Percentiles rank a stretch among this genome's conserved stretches.
These are phyloP conservation scores for Puccinia polysora DNA, from an alignment of 1,284 basidiomycete genomes.

Conservation along the genomic window DNA sequence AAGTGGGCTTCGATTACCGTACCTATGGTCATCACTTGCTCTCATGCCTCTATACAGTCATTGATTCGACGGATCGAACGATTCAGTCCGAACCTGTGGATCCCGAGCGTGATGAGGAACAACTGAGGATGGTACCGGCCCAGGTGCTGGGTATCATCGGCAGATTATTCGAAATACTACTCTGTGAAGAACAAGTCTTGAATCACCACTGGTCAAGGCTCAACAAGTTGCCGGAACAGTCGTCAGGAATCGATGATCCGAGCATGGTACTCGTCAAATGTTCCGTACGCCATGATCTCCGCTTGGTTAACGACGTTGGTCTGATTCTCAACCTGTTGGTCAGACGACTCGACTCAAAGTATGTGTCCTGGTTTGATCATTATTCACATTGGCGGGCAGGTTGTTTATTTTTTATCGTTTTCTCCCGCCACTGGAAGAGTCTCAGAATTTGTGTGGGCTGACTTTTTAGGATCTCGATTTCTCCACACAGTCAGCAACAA, in stretches of 20 bases:
- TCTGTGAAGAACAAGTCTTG: neutral
- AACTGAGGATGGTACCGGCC: neutral
- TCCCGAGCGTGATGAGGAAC: neutral
- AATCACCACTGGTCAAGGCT: neutral
- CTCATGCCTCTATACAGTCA: constrained; percentile 25
- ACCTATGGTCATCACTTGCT: constrained; percentile 32
- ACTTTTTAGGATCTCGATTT: constrained; percentile 32
- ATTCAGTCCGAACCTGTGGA: neutral
- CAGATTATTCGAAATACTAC: constrained; percentile 17
- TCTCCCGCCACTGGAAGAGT: neutral
- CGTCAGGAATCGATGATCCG: neutral
- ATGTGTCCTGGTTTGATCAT: constrained; percentile 42
- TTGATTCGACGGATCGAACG: constrained; percentile 26
- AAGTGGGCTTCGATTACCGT: constrained; percentile 9
- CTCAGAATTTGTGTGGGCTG: constrained; percentile 5
- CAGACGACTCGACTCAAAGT: constrained; percentile 64
- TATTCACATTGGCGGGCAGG: neutral
- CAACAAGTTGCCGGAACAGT: neutral
- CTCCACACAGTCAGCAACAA: constrained; percentile 61
- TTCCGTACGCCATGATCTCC: constrained; percentile 26
- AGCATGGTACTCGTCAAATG: neutral
- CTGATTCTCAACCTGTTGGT: constrained; percentile 67
- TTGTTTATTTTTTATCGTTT: neutral
- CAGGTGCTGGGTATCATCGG: constrained; percentile 23
- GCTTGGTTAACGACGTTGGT: constrained; percentile 63